Evolutionary conservation across 129 eudicot genomes (phyloP).

Genomic region (sunflower (Helianthus annuus)): DNA sequence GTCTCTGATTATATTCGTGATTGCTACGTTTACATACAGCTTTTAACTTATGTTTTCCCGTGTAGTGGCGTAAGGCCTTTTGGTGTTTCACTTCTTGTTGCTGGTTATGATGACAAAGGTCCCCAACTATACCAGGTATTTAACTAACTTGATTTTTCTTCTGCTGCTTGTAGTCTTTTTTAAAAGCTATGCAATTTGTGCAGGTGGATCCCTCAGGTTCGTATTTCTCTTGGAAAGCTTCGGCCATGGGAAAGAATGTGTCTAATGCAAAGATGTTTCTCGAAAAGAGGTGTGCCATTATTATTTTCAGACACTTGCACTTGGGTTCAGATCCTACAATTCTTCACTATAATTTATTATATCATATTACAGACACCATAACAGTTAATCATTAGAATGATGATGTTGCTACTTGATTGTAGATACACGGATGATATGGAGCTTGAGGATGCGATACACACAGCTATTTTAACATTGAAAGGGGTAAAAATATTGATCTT

Average conservation of each 20-base stretch:
- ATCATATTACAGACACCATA: no score
- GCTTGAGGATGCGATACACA: constrained; percentile 99
- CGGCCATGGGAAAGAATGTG: constrained; percentile 99
- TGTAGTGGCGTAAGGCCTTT: constrained; percentile 87
- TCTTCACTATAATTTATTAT: constrained; percentile 1
- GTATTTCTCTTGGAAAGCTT: constrained; percentile 99
- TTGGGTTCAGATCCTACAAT: no score
- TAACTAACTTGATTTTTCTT: no score
- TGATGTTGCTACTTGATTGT: constrained; percentile 38
- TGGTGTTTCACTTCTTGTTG: constrained; percentile 80
- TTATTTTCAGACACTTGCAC: no score
- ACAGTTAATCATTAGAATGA: no score
- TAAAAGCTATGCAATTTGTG: constrained; percentile 10
- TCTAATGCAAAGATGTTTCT: constrained; percentile 97
- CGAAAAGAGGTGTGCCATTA: constrained; percentile 72
- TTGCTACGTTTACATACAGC: neutral
- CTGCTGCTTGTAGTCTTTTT: neutral
- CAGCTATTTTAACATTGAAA: constrained; percentile 93
- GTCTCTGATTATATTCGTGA: neutral
- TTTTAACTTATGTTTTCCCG: constrained; percentile 18
- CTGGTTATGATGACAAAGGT: constrained; percentile 89
- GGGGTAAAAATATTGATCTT: constrained; percentile 64
- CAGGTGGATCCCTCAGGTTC: constrained; percentile 99
- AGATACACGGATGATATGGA: constrained; percentile 98
- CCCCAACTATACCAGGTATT: constrained; percentile 92